These are phyloP conservation scores for Vaccinium corymbosum DNA, from an alignment of 148 eudicot species.

Conservation along the genomic window DNA sequence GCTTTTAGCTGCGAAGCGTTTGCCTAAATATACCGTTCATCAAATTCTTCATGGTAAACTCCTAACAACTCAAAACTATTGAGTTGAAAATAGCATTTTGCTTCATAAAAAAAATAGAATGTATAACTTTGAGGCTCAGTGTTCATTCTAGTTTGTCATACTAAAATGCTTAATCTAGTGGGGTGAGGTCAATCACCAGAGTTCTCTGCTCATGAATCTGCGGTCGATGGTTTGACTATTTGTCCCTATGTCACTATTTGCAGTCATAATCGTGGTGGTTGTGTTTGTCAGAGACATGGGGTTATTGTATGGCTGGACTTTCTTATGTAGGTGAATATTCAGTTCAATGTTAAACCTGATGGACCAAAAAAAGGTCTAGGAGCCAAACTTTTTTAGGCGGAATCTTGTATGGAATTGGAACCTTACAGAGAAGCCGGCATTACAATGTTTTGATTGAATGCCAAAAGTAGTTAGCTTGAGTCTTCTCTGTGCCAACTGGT, in stretches of 20 bases:
- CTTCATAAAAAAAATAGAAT: not conserved
- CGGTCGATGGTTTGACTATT: not conserved
- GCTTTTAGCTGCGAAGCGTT: not conserved
- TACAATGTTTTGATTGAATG: not conserved
- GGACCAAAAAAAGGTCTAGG: not conserved
- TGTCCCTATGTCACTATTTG: too few relatives aligned
- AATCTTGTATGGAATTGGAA: not conserved
- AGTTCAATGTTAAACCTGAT: not conserved
- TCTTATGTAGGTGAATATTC: too few relatives aligned
- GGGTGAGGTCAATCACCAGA: not conserved
- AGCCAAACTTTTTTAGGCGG: not conserved
- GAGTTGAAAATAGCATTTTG: not conserved
- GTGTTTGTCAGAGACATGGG: not conserved
- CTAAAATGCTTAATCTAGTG: not conserved
- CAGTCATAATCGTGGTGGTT: not conserved
- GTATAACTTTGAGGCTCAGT: not conserved
- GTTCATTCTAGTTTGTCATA: not conserved
- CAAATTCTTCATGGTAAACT: not conserved
- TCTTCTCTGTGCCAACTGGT: slow-evolving; percentile 18
- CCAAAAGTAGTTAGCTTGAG: not conserved
- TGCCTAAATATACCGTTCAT: not conserved
- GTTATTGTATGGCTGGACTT: too few relatives aligned
- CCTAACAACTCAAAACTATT: not conserved
- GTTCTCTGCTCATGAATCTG: not conserved
- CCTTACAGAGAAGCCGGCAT: not conserved